These are phyloP conservation scores for Zelopaecilomyces penicillatus DNA, from an alignment of 2,329 filamentous ascomycete genomes.

Conservation along the genomic window DNA sequence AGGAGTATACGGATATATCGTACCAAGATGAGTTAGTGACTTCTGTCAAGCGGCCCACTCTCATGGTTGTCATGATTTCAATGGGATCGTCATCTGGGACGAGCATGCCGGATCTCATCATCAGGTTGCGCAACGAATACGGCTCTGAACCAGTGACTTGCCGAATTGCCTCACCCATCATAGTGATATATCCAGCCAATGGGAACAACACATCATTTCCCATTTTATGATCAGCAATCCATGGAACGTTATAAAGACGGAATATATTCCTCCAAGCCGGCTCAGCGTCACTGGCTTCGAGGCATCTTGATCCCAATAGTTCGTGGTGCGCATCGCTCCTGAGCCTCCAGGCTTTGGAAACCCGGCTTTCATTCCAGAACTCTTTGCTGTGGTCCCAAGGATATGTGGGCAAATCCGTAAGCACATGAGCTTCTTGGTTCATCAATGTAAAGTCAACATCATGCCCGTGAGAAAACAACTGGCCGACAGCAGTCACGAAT, in stretches of 20 bases:
- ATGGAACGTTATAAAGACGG: constrained; percentile 15
- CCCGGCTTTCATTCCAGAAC: neutral
- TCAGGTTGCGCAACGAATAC: neutral
- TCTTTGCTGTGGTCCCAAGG: neutral
- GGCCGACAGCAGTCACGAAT: constrained; percentile 2
- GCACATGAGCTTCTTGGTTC: neutral
- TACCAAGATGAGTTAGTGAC: constrained; percentile 11
- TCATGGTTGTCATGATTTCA: neutral
- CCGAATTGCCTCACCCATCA: neutral
- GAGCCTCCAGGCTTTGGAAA: constrained; percentile 19
- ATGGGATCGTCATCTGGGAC: neutral
- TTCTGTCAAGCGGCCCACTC: neutral
- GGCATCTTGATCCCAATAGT: constrained; percentile 18
- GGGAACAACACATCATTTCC: neutral
- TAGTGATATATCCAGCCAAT: neutral
- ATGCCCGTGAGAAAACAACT: constrained; percentile 8
- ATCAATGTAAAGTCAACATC: constrained; percentile 18
- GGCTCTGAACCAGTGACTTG: neutral
- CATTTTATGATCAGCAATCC: constrained; percentile 20
- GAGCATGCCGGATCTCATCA: neutral
- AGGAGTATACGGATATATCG: constrained; percentile 15
- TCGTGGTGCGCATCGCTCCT: constrained; percentile 32
- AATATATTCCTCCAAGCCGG: constrained; percentile 16
- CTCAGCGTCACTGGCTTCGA: constrained; percentile 4
- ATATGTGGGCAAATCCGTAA: neutral